Conservation (phyloP, 805 yeast genomes). For the Kodamaea neixiangensis region DNA sequence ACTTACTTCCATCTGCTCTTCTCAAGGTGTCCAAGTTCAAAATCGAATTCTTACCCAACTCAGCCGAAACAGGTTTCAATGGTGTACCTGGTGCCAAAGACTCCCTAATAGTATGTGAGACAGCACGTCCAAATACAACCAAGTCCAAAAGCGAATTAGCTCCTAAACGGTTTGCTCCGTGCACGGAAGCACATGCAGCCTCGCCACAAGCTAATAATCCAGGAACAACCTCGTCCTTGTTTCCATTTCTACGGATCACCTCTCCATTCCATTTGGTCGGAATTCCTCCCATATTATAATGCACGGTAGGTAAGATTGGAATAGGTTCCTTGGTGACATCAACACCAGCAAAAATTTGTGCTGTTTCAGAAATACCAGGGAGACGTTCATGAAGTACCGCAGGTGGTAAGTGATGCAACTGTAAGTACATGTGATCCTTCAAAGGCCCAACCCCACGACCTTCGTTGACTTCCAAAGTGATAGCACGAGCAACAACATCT, state of each 20-base stretch:
- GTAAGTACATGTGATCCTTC: conserved; percentile 93
- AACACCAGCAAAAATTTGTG: conserved; percentile 97
- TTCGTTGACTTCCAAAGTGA: conserved; percentile 97
- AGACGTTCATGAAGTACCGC: conserved; percentile 89
- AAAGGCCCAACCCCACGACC: conserved; percentile 99
- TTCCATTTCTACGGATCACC: conserved; percentile 76
- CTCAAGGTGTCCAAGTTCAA: conserved; percentile 88
- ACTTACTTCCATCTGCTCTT: conserved; percentile 75
- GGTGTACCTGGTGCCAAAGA: conserved; percentile 86
- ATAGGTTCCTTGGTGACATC: conserved; percentile 99
- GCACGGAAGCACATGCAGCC: conserved; percentile 98
- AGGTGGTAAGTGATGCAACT: conserved; percentile 91
- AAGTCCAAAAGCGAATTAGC: conserved; percentile 95
- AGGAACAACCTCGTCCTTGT: conserved; percentile 84
- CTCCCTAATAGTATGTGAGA: conserved; percentile 86
- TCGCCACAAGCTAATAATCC: conserved; percentile 98
- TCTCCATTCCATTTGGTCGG: conserved; percentile 98
- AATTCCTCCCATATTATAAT: conserved; percentile 99
- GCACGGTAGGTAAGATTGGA: conserved; percentile 97
- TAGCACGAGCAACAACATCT: conserved; percentile 97
- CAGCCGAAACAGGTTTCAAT: conserved; percentile 77
- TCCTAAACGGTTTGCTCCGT: conserved; percentile 99
- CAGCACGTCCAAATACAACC: conserved; percentile 98
- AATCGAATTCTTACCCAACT: conserved; percentile 85
- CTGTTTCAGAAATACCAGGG: conserved; percentile 99